Percentiles rank a stretch among this genome's conserved stretches.
Evolutionary conservation across 176 grass and related monocot species (phyloP).

Genomic region (Echinochloa phyllopogon): DNA sequence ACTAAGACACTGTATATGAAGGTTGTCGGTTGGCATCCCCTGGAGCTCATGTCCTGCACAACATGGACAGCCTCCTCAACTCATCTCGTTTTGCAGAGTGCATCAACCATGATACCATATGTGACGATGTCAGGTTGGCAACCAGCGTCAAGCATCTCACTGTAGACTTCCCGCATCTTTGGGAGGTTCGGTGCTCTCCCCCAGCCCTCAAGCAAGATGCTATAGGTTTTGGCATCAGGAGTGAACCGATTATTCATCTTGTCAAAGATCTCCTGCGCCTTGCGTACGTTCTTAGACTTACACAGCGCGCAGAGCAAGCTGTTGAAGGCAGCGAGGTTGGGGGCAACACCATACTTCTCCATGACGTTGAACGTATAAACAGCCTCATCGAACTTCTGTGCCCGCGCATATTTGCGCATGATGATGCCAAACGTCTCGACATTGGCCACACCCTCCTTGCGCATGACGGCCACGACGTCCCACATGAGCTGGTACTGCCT

Average conservation of each 20-base stretch:
- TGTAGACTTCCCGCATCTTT: slow-evolving; percentile 86
- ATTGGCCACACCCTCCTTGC: slow-evolving; percentile 62
- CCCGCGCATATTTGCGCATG: slow-evolving; percentile 87
- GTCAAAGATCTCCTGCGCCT: slow-evolving; percentile 89
- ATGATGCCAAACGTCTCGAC: slow-evolving; percentile 92
- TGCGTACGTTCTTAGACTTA: slow-evolving; percentile 92
- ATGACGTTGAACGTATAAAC: slow-evolving; percentile 91
- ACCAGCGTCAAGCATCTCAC: slow-evolving; percentile 64
- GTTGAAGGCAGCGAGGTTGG: slow-evolving; percentile 70
- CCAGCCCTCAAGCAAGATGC: slow-evolving; percentile 97
- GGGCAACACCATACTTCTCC: slow-evolving; percentile 74
- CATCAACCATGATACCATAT: slow-evolving; percentile 93
- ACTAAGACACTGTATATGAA: slow-evolving; percentile 90
- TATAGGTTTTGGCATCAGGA: slow-evolving; percentile 89
- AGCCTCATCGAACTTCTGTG: slow-evolving; percentile 79
- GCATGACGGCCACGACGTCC: slow-evolving; percentile 78
- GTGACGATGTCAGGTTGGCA: slow-evolving; percentile 92
- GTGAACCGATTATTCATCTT: slow-evolving; percentile 64
- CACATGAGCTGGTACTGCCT: slow-evolving; percentile 95
- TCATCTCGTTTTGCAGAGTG: slow-evolving; percentile 77
- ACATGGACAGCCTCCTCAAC: slow-evolving; percentile 76
- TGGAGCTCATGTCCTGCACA: slow-evolving; percentile 72
- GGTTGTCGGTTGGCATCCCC: slow-evolving; percentile 66
- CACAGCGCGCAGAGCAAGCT: slow-evolving; percentile 73
- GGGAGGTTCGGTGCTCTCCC: slow-evolving; percentile 86